Evolutionary conservation across 441 rosid genomes (phyloP).

Genomic region (Corymbia calophylla): DNA sequence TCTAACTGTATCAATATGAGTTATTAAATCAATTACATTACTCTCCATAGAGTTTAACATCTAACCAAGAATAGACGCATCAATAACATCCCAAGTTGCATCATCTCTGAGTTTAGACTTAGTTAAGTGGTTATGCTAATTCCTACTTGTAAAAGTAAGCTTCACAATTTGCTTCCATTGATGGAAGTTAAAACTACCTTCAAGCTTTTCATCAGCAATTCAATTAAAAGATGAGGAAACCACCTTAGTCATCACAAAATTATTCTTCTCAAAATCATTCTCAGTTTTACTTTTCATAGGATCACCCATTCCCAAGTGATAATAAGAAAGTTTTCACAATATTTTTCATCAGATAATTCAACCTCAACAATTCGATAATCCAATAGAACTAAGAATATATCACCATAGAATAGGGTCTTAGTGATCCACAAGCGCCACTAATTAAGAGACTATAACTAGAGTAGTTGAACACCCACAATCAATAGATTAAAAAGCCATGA

Average conservation of each 20-base stretch:
- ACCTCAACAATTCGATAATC: too few relatives aligned
- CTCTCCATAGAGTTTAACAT: neutral
- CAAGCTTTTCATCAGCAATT: neutral
- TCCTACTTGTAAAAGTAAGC: accelerated
- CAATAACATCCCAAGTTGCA: neutral
- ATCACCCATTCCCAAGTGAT: too few relatives aligned
- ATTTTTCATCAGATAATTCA: too few relatives aligned
- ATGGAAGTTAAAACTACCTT: neutral
- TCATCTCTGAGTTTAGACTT: too few relatives aligned
- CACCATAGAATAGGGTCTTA: too few relatives aligned
- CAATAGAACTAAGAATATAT: too few relatives aligned
- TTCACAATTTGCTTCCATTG: neutral
- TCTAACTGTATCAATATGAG: neutral
- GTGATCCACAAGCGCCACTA: too few relatives aligned
- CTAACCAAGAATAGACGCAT: neutral
- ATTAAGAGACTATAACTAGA: too few relatives aligned
- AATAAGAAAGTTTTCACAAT: too few relatives aligned
- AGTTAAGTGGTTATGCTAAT: neutral
- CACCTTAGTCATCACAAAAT: accelerated
- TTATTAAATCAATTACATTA: neutral
- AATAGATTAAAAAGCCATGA: too few relatives aligned
- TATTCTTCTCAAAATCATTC: neutral
- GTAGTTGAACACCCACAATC: too few relatives aligned
- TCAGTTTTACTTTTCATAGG: too few relatives aligned
- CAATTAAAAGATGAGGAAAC: accelerated